A percentile compares a stretch with the other conserved stretches of the same genome.
These are phyloP conservation scores for Abrus pulchellus DNA, from an alignment of 306 rosid species.

Conservation along the genomic window DNA sequence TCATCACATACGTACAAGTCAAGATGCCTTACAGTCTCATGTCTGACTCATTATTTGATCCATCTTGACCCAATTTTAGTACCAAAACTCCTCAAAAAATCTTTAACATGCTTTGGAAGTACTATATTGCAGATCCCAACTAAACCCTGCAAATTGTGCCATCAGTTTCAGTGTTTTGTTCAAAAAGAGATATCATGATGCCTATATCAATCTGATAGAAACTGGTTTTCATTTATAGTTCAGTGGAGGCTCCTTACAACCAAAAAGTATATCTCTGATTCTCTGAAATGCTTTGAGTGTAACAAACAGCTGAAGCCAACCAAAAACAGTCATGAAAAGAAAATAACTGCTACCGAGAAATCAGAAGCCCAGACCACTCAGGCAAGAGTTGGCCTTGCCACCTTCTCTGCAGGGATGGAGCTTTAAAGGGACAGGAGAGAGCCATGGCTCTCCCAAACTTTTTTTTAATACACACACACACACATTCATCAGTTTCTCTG, in stretches of 20 bases:
- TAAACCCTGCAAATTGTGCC: conserved; percentile 16
- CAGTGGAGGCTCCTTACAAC: neutral
- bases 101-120: neutral
- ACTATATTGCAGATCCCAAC: neutral
- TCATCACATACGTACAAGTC: neutral
- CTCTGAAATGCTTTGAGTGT: neutral
- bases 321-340: neutral
- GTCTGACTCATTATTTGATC: neutral
- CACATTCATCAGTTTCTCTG: no score
- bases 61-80: neutral
- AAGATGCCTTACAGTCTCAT: neutral
- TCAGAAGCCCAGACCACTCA: neutral
- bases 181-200: neutral
- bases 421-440: no score
- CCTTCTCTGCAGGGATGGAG: neutral
- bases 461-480: no score
- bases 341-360: neutral
- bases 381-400: neutral
- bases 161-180: neutral
- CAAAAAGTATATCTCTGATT: neutral
- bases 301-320: neutral
- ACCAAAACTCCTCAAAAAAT: neutral
- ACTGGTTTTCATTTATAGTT: neutral
- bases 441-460: no score
- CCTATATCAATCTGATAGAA: neutral